These are phyloP conservation scores for Fusarium aywerte DNA, from an alignment of 2,329 filamentous ascomycete genomes.

Conservation along the genomic window DNA sequence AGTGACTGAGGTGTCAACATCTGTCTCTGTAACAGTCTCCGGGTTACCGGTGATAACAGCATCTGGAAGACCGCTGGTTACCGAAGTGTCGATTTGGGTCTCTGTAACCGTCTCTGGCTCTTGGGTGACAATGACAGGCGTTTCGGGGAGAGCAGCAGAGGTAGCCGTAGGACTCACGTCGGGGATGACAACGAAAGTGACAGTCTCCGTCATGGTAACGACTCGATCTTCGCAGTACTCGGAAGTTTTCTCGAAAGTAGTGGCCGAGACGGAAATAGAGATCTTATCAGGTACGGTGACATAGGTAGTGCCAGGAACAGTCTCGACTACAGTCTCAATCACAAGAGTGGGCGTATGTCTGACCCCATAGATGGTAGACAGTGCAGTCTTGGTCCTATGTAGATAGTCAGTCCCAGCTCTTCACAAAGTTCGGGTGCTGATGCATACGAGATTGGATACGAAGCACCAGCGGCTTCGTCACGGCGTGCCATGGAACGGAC, in stretches of 20 bases:
- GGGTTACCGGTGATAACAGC: conserved; percentile 49
- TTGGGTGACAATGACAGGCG: conserved; percentile 42
- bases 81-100: conserved; percentile 44
- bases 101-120: conserved; percentile 49
- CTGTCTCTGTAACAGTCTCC: conserved; percentile 46
- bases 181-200: conserved; percentile 47
- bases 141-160: conserved; percentile 39
- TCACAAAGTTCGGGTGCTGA: neutral
- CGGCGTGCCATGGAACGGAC: conserved; percentile 26
- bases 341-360: conserved; percentile 32
- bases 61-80: conserved; percentile 48
- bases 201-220: conserved; percentile 42
- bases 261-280: conserved; percentile 41
- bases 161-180: conserved; percentile 20
- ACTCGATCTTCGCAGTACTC: conserved; percentile 40
- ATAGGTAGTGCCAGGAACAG: conserved; percentile 46
- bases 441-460: conserved; percentile 52
- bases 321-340: conserved; percentile 37
- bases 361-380: conserved; percentile 51
- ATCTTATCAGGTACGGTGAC: conserved; percentile 45
- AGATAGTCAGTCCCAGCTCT: conserved; percentile 13
- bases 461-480: conserved; percentile 32
- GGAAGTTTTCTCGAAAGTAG: conserved; percentile 38
- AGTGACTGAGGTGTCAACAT: conserved; percentile 36
- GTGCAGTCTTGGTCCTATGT: conserved; percentile 49